Conservation (phyloP, 352 stramenopile genomes). For the Phytophthora macrochlamydospora region DNA sequence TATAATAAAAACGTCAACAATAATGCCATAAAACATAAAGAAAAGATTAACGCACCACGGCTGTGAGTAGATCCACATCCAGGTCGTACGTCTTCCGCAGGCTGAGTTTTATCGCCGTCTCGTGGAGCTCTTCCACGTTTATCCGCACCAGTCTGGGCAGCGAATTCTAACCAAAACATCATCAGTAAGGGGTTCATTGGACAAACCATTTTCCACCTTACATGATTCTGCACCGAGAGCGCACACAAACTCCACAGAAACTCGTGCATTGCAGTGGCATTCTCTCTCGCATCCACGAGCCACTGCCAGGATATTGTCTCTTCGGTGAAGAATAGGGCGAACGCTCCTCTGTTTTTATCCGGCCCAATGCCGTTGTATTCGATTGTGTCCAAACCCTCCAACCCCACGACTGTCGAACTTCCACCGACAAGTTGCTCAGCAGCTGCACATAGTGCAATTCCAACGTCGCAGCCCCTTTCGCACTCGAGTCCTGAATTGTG, state of each 20-base stretch:
- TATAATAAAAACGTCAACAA: slow-evolving; percentile 5
- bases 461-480: slow-evolving; percentile 8
- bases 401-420: slow-evolving; percentile 68
- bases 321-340: slow-evolving; percentile 58
- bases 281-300: slow-evolving; percentile 62
- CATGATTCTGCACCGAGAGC: slow-evolving; percentile 57
- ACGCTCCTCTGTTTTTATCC: slow-evolving; percentile 58
- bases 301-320: slow-evolving; percentile 57
- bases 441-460: slow-evolving; percentile 73
- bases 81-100: slow-evolving; percentile 68
- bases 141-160: slow-evolving; percentile 63
- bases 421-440: slow-evolving; percentile 68
- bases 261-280: slow-evolving; percentile 63
- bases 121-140: slow-evolving; percentile 64
- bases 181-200: no score
- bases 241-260: slow-evolving; percentile 79
- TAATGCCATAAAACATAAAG: neutral
- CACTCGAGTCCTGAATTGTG: slow-evolving; percentile 49
- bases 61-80: slow-evolving; percentile 62
- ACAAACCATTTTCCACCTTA: slow-evolving; percentile 4
- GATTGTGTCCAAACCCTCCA: slow-evolving; percentile 55
- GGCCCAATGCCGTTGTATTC: slow-evolving; percentile 60
- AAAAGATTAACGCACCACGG: slow-evolving; percentile 37
- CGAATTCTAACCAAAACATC: slow-evolving; percentile 24
- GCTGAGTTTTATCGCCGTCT: slow-evolving; percentile 53